Conservation (phyloP, 345 rosid species). For the Capsella bursapastoris region DNA sequence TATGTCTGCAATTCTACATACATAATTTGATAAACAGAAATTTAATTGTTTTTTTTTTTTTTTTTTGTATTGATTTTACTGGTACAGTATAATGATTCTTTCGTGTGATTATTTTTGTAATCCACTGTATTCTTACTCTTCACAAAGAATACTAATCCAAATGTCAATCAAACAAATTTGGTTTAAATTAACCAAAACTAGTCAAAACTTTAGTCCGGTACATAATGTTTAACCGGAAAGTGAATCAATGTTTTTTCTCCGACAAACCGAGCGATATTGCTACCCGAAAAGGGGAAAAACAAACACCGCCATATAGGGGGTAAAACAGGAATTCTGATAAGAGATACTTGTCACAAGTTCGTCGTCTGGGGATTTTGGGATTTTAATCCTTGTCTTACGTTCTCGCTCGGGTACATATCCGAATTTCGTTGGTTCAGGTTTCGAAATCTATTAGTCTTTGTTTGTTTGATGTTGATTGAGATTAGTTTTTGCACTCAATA, state of each 20-base stretch:
- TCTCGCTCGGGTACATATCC: not conserved
- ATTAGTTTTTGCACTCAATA: not conserved
- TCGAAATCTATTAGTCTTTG: not conserved
- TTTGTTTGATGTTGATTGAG: not conserved
- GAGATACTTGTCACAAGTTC: not conserved
- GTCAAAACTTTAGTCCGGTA: not conserved
- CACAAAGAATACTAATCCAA: not conserved
- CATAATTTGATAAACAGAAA: not conserved
- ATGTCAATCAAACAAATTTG: not conserved
- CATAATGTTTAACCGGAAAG: not conserved
- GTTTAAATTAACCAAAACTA: not conserved
- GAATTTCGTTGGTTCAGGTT: not conserved
- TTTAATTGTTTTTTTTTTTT: not conserved
- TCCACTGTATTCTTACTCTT: not conserved
- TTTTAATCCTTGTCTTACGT: not conserved
- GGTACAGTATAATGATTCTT: not conserved
- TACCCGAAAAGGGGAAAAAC: not conserved
- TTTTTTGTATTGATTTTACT: too few relatives aligned
- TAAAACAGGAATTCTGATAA: not conserved
- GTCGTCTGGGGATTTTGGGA: not conserved
- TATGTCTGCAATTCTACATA: constrained; percentile 1
- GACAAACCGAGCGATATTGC: not conserved
- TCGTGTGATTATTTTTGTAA: constrained; percentile 4
- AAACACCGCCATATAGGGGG: not conserved
- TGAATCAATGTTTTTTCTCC: too few relatives aligned